A percentile compares a stretch with the other conserved stretches of the same genome.
phyloP scores from a whole-genome alignment of 176 grass and related monocot species.

The Urochloa ruziziensis region DNA sequence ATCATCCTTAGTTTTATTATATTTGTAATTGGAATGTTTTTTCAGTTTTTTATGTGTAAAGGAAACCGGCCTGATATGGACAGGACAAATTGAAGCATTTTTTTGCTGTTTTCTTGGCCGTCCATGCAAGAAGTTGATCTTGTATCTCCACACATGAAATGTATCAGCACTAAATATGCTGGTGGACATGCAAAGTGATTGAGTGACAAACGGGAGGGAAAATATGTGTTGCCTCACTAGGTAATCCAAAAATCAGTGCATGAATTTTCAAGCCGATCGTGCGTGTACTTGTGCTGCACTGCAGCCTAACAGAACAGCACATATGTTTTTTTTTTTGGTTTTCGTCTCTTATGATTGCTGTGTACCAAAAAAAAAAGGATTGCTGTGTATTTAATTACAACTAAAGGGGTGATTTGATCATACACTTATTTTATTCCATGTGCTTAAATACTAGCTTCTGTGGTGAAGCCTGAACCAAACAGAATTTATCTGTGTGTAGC shows the following conservation, averaged over 20 bases:
- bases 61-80: neutral
- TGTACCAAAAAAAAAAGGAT: too few species aligned
- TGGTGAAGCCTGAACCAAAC: neutral
- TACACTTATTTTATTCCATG: neutral
- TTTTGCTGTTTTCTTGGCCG: neutral
- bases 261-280: neutral
- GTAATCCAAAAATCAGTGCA: neutral
- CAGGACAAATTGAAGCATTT: neutral
- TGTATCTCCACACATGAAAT: neutral
- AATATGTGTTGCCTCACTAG: neutral
- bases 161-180: slow-evolving; percentile 3
- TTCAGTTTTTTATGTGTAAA: slow-evolving; percentile 18
- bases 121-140: slow-evolving; percentile 14
- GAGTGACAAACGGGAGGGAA: neutral
- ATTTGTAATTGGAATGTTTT: neutral
- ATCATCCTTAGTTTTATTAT: neutral
- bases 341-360: neutral
- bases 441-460: neutral
- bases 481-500: neutral
- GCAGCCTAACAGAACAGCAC: neutral
- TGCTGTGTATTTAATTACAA: neutral
- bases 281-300: neutral
- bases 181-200: neutral
- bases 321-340: neutral
- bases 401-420: neutral